Evolutionary conservation across 139 green algal genomes (phyloP), one percentile per base, ranked within the genome.

Genomic region (Picochlorum sp.): DNA sequence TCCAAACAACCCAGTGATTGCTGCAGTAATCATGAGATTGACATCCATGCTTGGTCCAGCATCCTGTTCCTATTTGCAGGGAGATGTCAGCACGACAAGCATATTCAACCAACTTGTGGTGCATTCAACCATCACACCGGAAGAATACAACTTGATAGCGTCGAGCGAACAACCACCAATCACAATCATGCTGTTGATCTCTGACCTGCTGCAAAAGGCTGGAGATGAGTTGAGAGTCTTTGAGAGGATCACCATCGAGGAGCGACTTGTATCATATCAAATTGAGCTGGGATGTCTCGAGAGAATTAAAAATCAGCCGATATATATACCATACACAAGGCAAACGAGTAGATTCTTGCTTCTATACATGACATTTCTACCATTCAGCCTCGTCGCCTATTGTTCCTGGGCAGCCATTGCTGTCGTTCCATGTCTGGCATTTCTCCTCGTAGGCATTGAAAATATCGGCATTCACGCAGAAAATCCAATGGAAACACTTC

Each of bases 311-410:
- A 52, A 41, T 8, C 50, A 65, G 49, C 44, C 64, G 10, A 61
- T 73, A 15, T 64, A 64, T 32, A 30, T 66, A 38, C 49, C 59
- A 2, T 78, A 78, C 41, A 73, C 65, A 2, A 49, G 71, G 15
- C 83, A 92, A 62, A 91, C 81, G 2, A 70, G 71, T 2, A 80
- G 85, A 50, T 92, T 90, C 69, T 65, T 92, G 50, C 64, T 89
- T n/a, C 58, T 87, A 10, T 92, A 82, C 73, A 63, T 88, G 21
- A 78, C 69, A 18, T 69, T 83, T 28, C 65, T 92, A 52, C 85
- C 85, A 28, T 83, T 92, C 32, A 44, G 30, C 2, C n/a, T 77
- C 7, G 72, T 44, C 13, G 5, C 9, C 5, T 64, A 60, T 56
- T 32, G 26, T 3, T 10, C 16, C 0, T 77, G 63, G 69, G 28